Evolutionary conservation across 1,284 basidiomycete genomes (phyloP).

Genomic region (Fistulina hepatica): DNA sequence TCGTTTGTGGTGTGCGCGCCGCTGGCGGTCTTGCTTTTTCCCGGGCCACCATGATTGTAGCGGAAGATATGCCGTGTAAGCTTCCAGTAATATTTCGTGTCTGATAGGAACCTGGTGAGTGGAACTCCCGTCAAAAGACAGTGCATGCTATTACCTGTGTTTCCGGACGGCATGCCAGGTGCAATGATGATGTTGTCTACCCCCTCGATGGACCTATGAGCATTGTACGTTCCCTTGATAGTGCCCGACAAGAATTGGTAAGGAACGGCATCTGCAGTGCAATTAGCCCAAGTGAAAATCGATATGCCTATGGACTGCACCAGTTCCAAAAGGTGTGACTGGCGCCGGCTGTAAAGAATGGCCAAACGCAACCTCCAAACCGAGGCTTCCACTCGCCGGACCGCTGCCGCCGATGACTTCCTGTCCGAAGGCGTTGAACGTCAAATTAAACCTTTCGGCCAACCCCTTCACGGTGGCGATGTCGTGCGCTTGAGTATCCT

Average conservation of each 20-base stretch:
- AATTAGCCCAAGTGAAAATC: too few relatives aligned
- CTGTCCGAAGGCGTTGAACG: slow-evolving; percentile 41
- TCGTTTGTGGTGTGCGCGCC: slow-evolving; percentile 43
- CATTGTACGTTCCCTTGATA: slow-evolving; percentile 30
- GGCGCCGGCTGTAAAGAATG: slow-evolving; percentile 33
- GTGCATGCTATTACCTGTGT: slow-evolving; percentile 9
- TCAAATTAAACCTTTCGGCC: slow-evolving; percentile 39
- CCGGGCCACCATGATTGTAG: slow-evolving; percentile 30
- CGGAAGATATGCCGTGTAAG: slow-evolving; percentile 36
- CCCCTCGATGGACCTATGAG: slow-evolving; percentile 12
- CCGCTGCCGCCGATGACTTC: slow-evolving; percentile 14
- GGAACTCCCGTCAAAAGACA: too few relatives aligned
- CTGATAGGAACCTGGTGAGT: slow-evolving; percentile 19
- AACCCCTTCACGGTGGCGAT: slow-evolving; percentile 30
- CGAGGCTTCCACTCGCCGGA: slow-evolving; percentile 27
- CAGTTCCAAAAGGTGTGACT: slow-evolving; percentile 29
- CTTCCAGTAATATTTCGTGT: slow-evolving; percentile 37
- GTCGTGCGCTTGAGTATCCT: slow-evolving; percentile 32
- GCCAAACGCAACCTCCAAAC: slow-evolving; percentile 27
- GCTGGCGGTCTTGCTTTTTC: slow-evolving; percentile 17
- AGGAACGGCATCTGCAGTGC: slow-evolving; percentile 23
- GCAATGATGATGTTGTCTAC: slow-evolving; percentile 32
- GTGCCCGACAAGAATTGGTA: slow-evolving; percentile 40
- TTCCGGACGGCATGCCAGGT: slow-evolving; percentile 36
- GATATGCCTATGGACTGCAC: too few relatives aligned